Evolutionary conservation across 352 stramenopile species (phyloP), one percentile per base, ranked within the genome.

Genomic region (Phytophthora uliginosa): DNA sequence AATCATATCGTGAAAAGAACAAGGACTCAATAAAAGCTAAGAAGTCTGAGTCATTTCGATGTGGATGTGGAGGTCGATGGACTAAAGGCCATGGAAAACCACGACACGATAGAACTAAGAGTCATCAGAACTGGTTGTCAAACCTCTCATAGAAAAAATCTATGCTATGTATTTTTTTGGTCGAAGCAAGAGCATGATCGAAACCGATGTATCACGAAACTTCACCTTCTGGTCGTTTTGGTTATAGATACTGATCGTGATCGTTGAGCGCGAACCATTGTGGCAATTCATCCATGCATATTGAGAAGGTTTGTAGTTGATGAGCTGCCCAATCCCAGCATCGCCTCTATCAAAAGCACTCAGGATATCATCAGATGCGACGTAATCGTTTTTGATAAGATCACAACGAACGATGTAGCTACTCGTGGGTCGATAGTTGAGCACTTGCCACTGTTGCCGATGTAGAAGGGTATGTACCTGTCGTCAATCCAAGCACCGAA

Each of bases 381-480:
- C 26, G 4, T 28, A 28, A 1, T 28, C 26, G 26, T 28, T 28
- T 4, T 28, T 28, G 26, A 28, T 28, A 3, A 28, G 4, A 28
- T 4, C 26, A 28, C 26, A 28, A 6, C 26, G 26, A 0, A 28
- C 26, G 26, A 28, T 28, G 26, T 28, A 28, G 24, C 24, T 26
- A 26, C 24, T 26, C 24, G 24, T 28, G 26, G 26, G 26, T 45
- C 0, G 38, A 45, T 45, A 45, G 6, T 17, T 45, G 38, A 17
- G 38, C 38, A 45, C 38, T 45, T 18, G 60, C 50, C 20, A 50
- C 12, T 18, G 60, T 67, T 24, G 20, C 18, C 7, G 60, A 60
- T n/a, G 36, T 33, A 13, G 60, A 0, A 0, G 50, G 60, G 38
- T 67, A 60, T 2, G 60, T 67, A 59, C 15, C 60, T 17, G 6